Evolutionary conservation across 306 rosid species (phyloP).

Genomic region (Malus domestica): DNA sequence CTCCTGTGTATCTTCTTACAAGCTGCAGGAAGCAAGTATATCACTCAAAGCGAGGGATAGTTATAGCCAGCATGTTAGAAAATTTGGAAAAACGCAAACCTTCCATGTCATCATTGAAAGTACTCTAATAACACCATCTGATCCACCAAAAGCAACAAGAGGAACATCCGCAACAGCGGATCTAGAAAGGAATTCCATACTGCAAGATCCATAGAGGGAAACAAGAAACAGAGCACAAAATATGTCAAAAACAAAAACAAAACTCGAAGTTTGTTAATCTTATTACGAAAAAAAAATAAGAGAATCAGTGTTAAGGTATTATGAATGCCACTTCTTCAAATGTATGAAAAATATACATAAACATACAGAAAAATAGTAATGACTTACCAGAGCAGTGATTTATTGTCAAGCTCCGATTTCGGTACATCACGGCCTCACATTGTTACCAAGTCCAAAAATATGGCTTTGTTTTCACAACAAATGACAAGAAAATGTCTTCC

Average conservation of each 20-base stretch:
- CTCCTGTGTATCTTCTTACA: slow-evolving; percentile 87
- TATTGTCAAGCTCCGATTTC: slow-evolving; percentile 93
- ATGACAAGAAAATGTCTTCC: slow-evolving; percentile 98
- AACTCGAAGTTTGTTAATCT: not conserved
- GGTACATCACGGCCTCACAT: slow-evolving; percentile 99
- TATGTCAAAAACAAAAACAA: not conserved
- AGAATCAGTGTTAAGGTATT: not conserved
- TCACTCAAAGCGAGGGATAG: slow-evolving; percentile 16
- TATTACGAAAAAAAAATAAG: not conserved
- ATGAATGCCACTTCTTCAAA: not conserved
- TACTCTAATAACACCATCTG: slow-evolving; percentile 95
- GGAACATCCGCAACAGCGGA: slow-evolving; percentile 77
- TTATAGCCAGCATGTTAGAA: slow-evolving; percentile 11
- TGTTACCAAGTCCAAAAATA: slow-evolving; percentile 94
- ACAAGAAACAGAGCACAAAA: slow-evolving; percentile 9
- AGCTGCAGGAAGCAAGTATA: slow-evolving; percentile 56
- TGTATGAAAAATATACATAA: not conserved
- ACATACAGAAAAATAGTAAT: slow-evolving; percentile 5
- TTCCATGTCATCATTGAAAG: slow-evolving; percentile 99
- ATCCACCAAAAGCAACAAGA: slow-evolving; percentile 97
- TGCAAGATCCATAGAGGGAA: slow-evolving; percentile 36
- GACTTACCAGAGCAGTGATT: slow-evolving; percentile 82
- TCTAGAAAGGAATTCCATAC: slow-evolving; percentile 98
- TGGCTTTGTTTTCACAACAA: slow-evolving; percentile 94
- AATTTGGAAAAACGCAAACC: slow-evolving; percentile 44